These are phyloP conservation scores for Aspergillus sp. DNA, from an alignment of 2,329 filamentous ascomycete genomes.

Conservation along the genomic window DNA sequence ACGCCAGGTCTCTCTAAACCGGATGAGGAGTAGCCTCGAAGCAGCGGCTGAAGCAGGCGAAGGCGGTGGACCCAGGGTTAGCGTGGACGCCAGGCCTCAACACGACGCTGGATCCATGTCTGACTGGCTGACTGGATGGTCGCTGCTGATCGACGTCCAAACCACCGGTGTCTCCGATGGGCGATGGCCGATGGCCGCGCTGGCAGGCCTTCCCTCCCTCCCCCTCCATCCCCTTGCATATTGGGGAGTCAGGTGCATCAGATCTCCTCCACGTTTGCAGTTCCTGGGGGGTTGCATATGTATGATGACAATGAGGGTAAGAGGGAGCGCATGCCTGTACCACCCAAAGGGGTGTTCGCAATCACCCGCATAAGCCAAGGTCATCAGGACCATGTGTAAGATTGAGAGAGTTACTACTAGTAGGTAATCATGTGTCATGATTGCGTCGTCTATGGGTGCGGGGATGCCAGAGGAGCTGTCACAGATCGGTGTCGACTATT, in stretches of 20 bases:
- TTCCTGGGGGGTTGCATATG: constrained; percentile 12
- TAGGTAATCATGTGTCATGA: constrained; percentile 4
- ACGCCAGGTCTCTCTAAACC: constrained; percentile 2
- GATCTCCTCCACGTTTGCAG: constrained; percentile 15
- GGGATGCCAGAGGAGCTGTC: constrained; percentile 5
- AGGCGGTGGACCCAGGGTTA: background rate
- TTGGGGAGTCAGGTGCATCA: constrained; percentile 1
- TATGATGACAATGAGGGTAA: constrained; percentile 14
- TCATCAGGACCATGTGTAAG: background rate
- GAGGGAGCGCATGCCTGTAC: constrained; percentile 1
- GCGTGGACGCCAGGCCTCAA: constrained; percentile 3
- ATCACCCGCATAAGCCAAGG: background rate
- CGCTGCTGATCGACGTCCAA: constrained; percentile 3
- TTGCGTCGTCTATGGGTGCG: background rate
- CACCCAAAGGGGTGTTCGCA: background rate
- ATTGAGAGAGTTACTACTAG: background rate
- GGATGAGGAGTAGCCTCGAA: background rate
- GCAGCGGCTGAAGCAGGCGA: constrained; percentile 2
- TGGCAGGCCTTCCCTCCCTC: background rate
- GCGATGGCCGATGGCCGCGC: background rate
- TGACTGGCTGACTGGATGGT: background rate
- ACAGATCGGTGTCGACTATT: constrained; percentile 11
- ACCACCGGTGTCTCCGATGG: constrained; percentile 14
- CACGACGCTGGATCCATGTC: background rate
- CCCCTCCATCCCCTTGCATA: constrained; percentile 13